A percentile compares a stretch with the other conserved stretches of the same genome.
These are phyloP conservation scores for Aleurites moluccanus DNA, from an alignment of 441 rosid species.

Conservation along the genomic window DNA sequence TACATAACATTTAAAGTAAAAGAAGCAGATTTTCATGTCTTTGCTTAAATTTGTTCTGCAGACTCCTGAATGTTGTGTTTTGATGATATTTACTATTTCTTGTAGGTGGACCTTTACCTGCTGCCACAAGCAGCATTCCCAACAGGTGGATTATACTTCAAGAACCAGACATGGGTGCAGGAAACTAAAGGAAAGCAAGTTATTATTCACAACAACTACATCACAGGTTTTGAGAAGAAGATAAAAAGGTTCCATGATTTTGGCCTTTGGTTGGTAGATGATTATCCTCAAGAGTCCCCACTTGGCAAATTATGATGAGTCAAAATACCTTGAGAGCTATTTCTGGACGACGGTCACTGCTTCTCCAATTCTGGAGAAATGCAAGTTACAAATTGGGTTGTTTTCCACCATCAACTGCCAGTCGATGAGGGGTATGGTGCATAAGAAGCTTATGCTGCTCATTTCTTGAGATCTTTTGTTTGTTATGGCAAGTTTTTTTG, in stretches of 20 bases:
- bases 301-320: slow-evolving; percentile 50
- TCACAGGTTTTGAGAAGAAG: slow-evolving; percentile 72
- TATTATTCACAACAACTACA: slow-evolving; percentile 77
- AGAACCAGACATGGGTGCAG: slow-evolving; percentile 72
- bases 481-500: not conserved
- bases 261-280: slow-evolving; percentile 82
- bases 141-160: slow-evolving; percentile 81
- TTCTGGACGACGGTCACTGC: slow-evolving; percentile 15
- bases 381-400: slow-evolving; percentile 10
- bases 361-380: not conserved
- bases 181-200: slow-evolving; percentile 79
- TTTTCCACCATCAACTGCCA: slow-evolving; percentile 16
- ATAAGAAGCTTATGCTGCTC: not conserved
- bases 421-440: slow-evolving; percentile 5
- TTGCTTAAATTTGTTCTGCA: not conserved
- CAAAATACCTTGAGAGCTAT: slow-evolving; percentile 1
- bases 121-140: slow-evolving; percentile 82
- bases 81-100: slow-evolving; percentile 1
- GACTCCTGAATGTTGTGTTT: not conserved
- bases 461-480: not conserved
- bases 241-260: slow-evolving; percentile 68
- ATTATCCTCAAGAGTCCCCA: slow-evolving; percentile 60
- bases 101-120: slow-evolving; percentile 78
- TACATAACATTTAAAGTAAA: not conserved
- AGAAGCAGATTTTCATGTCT: not conserved